Percentiles rank a stretch among this genome's conserved stretches.
phyloP scores from a whole-genome alignment of 73 alveolate species.

The Paramecium primaurelia region DNA sequence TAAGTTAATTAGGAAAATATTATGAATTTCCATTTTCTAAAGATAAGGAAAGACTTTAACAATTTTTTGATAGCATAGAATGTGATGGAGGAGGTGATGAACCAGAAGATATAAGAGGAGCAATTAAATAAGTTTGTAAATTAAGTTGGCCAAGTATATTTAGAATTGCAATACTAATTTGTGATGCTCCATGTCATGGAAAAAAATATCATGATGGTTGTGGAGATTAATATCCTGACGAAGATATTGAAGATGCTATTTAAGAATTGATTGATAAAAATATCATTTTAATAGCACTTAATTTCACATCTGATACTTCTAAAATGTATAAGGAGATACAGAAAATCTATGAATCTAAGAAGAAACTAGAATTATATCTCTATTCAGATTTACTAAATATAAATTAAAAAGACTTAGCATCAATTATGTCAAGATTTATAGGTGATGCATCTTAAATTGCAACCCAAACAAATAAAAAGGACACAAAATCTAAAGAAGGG shows the following conservation, averaged over 20 bases:
- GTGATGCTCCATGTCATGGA: constrained; percentile 40
- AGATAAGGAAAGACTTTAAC: neutral
- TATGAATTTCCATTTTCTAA: neutral
- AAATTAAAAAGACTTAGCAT: neutral
- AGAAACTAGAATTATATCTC: neutral
- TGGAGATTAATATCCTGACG: neutral
- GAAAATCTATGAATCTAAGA: neutral
- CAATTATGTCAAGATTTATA: neutral
- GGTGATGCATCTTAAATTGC: neutral
- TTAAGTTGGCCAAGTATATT: neutral
- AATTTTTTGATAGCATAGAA: neutral
- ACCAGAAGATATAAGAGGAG: constrained; percentile 37
- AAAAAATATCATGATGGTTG: neutral
- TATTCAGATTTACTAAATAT: neutral
- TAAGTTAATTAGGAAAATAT: neutral
- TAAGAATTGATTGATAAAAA: neutral
- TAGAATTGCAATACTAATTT: neutral
- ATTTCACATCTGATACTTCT: neutral
- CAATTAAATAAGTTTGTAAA: neutral
- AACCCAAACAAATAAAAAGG: neutral
- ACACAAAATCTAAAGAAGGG: neutral
- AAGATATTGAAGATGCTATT: neutral
- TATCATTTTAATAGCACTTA: neutral
- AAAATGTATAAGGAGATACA: neutral
- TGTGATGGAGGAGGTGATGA: neutral